These are phyloP conservation scores for Trypanosoma caninum DNA, from an alignment of 208 protist species.

Conservation along the genomic window DNA sequence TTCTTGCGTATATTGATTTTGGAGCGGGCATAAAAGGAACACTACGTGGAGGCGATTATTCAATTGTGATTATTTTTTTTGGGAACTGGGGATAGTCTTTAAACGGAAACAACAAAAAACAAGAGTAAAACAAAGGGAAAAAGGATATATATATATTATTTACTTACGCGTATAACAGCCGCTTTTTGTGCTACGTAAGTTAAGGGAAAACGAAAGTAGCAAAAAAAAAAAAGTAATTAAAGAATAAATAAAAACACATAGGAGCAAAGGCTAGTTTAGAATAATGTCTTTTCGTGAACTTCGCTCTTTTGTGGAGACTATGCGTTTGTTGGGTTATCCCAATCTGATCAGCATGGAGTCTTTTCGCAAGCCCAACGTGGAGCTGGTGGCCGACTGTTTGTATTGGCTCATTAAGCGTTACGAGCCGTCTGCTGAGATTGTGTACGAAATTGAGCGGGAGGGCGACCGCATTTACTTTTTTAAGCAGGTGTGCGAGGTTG, in stretches of 20 bases:
- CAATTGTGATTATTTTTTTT: too few relatives aligned
- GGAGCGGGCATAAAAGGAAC: too few relatives aligned
- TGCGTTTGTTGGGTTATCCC: conserved; percentile 94
- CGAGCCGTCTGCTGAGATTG: conserved; percentile 90
- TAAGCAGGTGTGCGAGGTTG: conserved; percentile 87
- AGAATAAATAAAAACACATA: conserved; percentile 12
- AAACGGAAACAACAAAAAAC: not conserved
- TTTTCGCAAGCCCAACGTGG: conserved; percentile 95
- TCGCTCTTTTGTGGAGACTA: conserved; percentile 94
- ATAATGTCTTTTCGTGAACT: conserved; percentile 92
- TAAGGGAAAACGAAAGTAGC: conserved; percentile 1
- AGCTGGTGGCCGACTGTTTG: conserved; percentile 92
- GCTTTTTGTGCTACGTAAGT: too few relatives aligned
- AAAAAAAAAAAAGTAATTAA: conserved; percentile 1
- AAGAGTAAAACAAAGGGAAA: not conserved
- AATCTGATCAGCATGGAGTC: conserved; percentile 96
- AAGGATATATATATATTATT: not conserved
- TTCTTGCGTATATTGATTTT: too few relatives aligned
- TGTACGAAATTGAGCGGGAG: conserved; percentile 88
- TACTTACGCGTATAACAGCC: not conserved
- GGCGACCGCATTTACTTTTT: conserved; percentile 91
- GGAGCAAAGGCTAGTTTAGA: not conserved
- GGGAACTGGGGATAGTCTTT: too few relatives aligned
- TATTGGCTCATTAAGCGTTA: conserved; percentile 93
- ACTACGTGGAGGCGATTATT: too few relatives aligned